Base-by-base conservation (phyloP, 2,329 filamentous ascomycete genomes). In the Fusarium cyanostomum region DNA sequence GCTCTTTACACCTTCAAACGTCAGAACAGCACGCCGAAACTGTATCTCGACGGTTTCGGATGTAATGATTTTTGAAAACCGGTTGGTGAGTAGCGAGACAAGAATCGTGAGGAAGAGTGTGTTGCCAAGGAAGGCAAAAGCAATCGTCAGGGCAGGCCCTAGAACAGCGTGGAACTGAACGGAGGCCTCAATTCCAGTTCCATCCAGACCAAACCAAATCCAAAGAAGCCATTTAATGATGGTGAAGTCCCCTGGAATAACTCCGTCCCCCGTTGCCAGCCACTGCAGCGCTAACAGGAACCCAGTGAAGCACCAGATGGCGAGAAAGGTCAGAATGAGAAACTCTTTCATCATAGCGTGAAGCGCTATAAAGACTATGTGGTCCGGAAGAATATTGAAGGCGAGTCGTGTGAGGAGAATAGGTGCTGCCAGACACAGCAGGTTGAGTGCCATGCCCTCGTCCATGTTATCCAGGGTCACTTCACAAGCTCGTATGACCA, bases 121-220 rank as follows among this genome's bases (percentile, higher is more conserved):
- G 71, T 92, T 91, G 31, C 89, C 89, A 4, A 92, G 78, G 66
- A 91, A 91, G 3, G 89, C 88, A 73, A 91, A 92, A 2, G 85
- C 81, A 49, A 91, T 82, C 81, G 91, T 91, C 5, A 91, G 79
- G 0, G 84, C 79, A 0, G 89, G 89, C 0, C 89, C 89, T 1
- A 91, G 80, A n/a, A 89, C 75, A 73, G 83, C 79, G 71, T 91
- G 88, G 73, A 91, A 89, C 33, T 86, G 82, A 3, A 73, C 74
- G 0, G 78, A 77, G 35, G 77, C 75, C 50, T 81, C 78, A 33
- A 83, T 82, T 1, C 81, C 81, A 0, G 80, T 83, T 12, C 81
- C 89, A 61, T 91, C 89, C 1, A 92, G 83, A 0, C 89, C 89
- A 67, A 92, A 92, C 89, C 89, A 91, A 64, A 92, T 89, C 86